These are phyloP conservation scores for Excoecaria agallocha DNA, from an alignment of 345 rosid genomes.

Conservation along the genomic window DNA sequence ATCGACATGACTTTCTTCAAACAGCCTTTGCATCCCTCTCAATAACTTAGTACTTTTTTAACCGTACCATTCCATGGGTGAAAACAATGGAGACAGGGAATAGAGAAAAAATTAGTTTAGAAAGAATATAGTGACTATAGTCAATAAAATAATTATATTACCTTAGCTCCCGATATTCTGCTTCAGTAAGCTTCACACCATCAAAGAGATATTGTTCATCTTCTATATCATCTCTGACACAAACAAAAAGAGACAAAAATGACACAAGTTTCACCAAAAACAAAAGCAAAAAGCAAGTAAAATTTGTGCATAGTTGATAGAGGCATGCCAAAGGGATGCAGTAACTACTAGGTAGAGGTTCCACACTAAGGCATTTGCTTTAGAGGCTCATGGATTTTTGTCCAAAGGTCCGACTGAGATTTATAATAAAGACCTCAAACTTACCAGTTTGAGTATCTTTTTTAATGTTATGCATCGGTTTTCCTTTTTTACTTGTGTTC, in stretches of 20 bases:
- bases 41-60: background rate
- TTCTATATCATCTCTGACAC: constrained; percentile 76
- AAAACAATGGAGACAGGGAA: background rate
- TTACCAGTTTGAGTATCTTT: no score
- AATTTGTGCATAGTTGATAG: background rate
- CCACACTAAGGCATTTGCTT: background rate
- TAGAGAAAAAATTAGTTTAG: background rate
- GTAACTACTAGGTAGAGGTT: background rate
- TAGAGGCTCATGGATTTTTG: background rate
- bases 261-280: background rate
- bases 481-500: background rate
- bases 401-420: no score
- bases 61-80: background rate
- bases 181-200: constrained; percentile 71
- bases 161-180: constrained; percentile 63
- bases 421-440: no score
- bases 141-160: constrained; percentile 30
- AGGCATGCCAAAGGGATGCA: background rate
- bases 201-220: constrained; percentile 84
- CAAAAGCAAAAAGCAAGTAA: background rate
- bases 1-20: background rate
- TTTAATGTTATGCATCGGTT: background rate
- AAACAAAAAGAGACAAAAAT: background rate
- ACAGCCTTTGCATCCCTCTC: background rate
- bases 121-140: background rate